Conservation (phyloP, 1,284 basidiomycete species). For the Chondrostereum purpureum region DNA sequence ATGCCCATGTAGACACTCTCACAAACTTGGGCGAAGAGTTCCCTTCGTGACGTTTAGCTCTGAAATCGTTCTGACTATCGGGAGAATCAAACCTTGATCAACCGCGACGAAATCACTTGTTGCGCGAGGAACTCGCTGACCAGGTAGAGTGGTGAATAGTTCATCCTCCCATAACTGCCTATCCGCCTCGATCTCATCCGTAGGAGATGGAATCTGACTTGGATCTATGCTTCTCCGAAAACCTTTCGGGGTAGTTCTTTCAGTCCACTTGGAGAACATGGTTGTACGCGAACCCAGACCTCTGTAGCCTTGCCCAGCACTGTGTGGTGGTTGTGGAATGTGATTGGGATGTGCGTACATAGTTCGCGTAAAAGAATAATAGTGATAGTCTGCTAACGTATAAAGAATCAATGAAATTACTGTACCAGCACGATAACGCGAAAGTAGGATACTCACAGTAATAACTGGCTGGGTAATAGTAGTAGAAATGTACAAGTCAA, state of each 20-base stretch:
- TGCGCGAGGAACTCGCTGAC: conserved; percentile 73
- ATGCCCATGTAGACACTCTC: conserved; percentile 82
- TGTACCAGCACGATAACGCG: too few relatives aligned
- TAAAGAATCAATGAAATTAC: too few relatives aligned
- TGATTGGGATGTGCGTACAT: conserved; percentile 43
- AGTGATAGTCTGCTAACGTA: too few relatives aligned
- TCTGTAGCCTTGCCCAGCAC: conserved; percentile 61
- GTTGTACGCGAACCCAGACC: conserved; percentile 29
- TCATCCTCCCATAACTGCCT: conserved; percentile 79
- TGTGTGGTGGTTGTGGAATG: conserved; percentile 80
- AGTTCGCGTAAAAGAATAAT: too few relatives aligned
- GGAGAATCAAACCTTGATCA: conserved; percentile 72
- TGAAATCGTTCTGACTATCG: neutral
- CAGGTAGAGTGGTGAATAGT: conserved; percentile 72
- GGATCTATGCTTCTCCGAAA: conserved; percentile 84
- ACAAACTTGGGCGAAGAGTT: conserved; percentile 84
- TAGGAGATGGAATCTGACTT: conserved; percentile 87
- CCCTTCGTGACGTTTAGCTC: conserved; percentile 26
- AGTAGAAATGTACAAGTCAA: too few relatives aligned
- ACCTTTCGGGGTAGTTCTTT: conserved; percentile 33
- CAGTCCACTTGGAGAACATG: neutral
- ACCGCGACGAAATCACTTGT: conserved; percentile 86
- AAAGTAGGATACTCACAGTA: too few relatives aligned
- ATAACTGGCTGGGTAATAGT: too few relatives aligned
- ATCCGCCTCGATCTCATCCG: conserved; percentile 80